Percentiles rank a stretch among this genome's conserved stretches.
These are phyloP conservation scores for Agaricus blazei DNA, from an alignment of 768 basidiomycete genomes.

Conservation along the genomic window DNA sequence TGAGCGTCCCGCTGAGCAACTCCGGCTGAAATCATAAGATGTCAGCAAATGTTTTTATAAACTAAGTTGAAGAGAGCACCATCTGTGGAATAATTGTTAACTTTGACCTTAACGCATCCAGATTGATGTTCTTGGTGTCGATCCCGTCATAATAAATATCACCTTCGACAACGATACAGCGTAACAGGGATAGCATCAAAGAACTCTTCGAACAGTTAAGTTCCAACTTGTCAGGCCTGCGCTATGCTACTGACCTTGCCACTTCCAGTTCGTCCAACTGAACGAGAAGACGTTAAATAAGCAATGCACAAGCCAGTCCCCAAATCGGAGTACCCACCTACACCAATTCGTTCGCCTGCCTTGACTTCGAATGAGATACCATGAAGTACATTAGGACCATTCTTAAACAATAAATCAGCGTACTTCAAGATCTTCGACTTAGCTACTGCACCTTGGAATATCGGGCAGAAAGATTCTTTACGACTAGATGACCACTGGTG, in stretches of 20 bases:
- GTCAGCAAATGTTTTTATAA: background rate
- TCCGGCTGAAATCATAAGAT: conserved; percentile 23
- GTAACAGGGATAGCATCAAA: conserved; percentile 42
- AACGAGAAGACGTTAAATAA: background rate
- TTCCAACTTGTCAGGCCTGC: background rate
- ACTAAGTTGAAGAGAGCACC: background rate
- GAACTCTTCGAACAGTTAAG: conserved; percentile 14
- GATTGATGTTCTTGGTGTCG: conserved; percentile 40
- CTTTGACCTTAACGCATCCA: conserved; percentile 47
- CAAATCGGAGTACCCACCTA: conserved; percentile 15
- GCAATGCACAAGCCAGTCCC: too few relatives aligned
- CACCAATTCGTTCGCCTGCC: conserved; percentile 55
- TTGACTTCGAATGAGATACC: conserved; percentile 45
- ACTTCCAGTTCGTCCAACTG: conserved; percentile 22
- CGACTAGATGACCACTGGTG: conserved; percentile 42
- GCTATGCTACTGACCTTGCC: conserved; percentile 16
- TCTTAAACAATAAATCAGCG: conserved; percentile 5
- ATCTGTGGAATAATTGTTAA: conserved; percentile 52
- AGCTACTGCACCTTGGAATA: conserved; percentile 31
- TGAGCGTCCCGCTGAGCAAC: conserved; percentile 54
- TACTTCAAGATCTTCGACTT: background rate
- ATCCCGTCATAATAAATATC: conserved; percentile 48
- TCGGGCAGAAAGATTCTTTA: conserved; percentile 45
- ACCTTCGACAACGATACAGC: conserved; percentile 49
- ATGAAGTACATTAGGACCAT: conserved; percentile 42